These are phyloP conservation scores for Candida sanyaensis DNA, from an alignment of 1,139 yeast genomes.

Conservation along the genomic window DNA sequence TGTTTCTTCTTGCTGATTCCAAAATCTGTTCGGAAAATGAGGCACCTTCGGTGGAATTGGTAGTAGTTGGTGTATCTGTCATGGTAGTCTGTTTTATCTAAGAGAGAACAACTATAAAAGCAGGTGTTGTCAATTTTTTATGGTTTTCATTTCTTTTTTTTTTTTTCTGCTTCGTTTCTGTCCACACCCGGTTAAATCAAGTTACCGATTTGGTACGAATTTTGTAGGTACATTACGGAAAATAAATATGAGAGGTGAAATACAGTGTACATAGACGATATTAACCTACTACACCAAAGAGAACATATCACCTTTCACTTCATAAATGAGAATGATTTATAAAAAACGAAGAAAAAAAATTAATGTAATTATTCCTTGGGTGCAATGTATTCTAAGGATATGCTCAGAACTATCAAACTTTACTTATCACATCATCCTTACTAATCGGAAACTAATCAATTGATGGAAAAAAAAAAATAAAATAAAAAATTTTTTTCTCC, in stretches of 20 bases:
- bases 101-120: not conserved
- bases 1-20: constrained; percentile 88
- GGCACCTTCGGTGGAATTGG: constrained; percentile 56
- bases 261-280: too few species aligned
- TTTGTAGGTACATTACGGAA: too few species aligned
- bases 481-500: not conserved
- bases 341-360: too few species aligned
- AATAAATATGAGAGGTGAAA: too few species aligned
- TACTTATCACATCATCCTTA: not conserved
- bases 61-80: constrained; percentile 3
- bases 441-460: not conserved
- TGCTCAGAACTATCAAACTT: not conserved
- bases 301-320: too few species aligned
- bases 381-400: not conserved
- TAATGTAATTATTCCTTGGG: too few species aligned
- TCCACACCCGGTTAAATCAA: too few species aligned
- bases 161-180: too few species aligned
- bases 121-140: not conserved
- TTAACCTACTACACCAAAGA: too few species aligned
- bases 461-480: not conserved
- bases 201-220: too few species aligned
- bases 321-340: too few species aligned
- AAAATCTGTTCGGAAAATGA: constrained; percentile 75
- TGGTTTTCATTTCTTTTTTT: not conserved
- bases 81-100: not conserved